These are phyloP conservation scores for Trapa bicornis DNA, from an alignment of 345 rosid genomes.

Conservation along the genomic window DNA sequence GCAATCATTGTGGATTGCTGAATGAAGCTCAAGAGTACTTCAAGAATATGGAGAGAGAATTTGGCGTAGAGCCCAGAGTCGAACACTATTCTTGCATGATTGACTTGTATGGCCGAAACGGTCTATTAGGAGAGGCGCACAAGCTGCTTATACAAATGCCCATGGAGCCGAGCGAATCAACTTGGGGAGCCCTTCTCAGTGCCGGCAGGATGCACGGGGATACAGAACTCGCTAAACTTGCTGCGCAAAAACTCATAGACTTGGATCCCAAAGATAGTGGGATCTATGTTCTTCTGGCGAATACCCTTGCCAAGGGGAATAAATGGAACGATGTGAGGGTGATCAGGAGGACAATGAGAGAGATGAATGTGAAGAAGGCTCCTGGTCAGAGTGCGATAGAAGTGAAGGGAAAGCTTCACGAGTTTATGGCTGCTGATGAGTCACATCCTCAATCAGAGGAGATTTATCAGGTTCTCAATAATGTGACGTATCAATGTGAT, in stretches of 20 bases:
- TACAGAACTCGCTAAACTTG: conserved; percentile 21
- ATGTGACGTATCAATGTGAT: conserved; percentile 11
- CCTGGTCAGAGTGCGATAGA: conserved; percentile 34
- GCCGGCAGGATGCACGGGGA: conserved; percentile 27
- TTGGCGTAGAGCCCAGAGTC: conserved; percentile 19
- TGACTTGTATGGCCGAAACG: conserved; percentile 23
- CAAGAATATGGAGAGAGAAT: conserved; percentile 13
- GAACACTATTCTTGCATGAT: conserved; percentile 38
- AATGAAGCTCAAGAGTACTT: conserved; percentile 20
- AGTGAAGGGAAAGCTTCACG: conserved; percentile 22
- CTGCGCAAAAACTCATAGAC: conserved; percentile 16
- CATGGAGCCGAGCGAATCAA: conserved; percentile 23
- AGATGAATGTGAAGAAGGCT: conserved; percentile 21
- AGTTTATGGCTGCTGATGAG: conserved; percentile 24
- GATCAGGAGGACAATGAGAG: conserved; percentile 25
- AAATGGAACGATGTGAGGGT: conserved; percentile 24
- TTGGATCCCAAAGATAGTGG: conserved; percentile 34
- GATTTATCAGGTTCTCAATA: conserved; percentile 14
- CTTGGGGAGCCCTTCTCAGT: conserved; percentile 32
- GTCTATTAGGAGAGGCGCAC: conserved; percentile 24
- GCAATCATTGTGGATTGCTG: conserved; percentile 29
- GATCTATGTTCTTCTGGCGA: conserved; percentile 18
- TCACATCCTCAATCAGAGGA: conserved; percentile 16
- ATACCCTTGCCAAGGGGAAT: conserved; percentile 14
- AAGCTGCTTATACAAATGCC: conserved; percentile 22